phyloP scores from a whole-genome alignment of 2,329 filamentous ascomycete species.

The Stemphylium beticola region DNA sequence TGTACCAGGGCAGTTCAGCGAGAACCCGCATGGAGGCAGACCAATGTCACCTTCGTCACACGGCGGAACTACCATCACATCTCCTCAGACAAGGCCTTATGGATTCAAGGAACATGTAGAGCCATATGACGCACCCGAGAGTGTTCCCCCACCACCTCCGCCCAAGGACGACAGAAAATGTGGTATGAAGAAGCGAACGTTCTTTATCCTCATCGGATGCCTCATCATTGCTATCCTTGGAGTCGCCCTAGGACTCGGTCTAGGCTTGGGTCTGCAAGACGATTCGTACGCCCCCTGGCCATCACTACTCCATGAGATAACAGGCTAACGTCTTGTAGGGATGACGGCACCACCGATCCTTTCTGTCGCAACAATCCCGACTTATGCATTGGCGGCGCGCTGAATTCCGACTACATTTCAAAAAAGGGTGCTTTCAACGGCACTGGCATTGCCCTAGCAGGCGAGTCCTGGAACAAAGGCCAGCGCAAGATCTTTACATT shows the following conservation, averaged over 20 bases:
- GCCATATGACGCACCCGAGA: conserved; percentile 17
- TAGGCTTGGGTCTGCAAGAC: conserved; percentile 43
- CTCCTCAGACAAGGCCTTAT: conserved; percentile 26
- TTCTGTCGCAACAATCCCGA: conserved; percentile 37
- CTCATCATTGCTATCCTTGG: conserved; percentile 39
- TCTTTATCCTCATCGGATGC: conserved; percentile 29
- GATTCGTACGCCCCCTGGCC: conserved; percentile 16
- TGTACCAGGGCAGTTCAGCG: conserved; percentile 24
- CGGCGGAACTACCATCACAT: conserved; percentile 23
- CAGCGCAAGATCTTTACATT: conserved; percentile 50
- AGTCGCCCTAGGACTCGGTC: conserved; percentile 47
- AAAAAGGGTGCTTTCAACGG: conserved; percentile 55
- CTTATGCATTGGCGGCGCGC: conserved; percentile 49
- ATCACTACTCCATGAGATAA: background rate
- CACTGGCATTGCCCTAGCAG: conserved; percentile 54
- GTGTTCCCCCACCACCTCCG: conserved; percentile 20
- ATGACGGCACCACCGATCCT: conserved; percentile 18
- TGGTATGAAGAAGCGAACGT: conserved; percentile 33
- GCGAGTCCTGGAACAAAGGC: conserved; percentile 50
- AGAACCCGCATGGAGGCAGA: conserved; percentile 19
- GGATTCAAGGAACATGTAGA: conserved; percentile 36
- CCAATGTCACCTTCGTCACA: conserved; percentile 26
- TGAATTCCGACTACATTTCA: conserved; percentile 49
- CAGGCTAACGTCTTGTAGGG: conserved; percentile 7
- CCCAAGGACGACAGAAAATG: conserved; percentile 30